These are phyloP conservation scores for Aspergillus melleus DNA, from an alignment of 2,329 filamentous ascomycete genomes.

Conservation along the genomic window DNA sequence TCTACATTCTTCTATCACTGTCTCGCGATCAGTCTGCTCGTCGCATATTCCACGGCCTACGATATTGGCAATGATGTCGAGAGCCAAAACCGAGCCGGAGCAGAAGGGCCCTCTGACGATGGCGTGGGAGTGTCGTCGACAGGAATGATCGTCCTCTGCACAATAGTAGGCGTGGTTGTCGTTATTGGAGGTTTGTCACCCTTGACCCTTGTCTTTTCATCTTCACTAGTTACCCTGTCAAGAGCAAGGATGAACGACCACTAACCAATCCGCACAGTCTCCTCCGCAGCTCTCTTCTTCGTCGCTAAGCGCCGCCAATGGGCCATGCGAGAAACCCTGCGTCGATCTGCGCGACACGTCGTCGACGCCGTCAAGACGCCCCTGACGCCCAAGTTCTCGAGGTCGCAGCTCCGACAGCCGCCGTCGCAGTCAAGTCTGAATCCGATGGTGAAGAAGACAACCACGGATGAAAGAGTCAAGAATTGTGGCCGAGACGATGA, in stretches of 20 bases:
- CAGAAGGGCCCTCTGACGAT: constrained; percentile 8
- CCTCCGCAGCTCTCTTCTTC: constrained; percentile 19
- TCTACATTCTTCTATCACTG: neutral
- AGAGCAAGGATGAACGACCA: neutral
- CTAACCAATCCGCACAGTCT: constrained; percentile 12
- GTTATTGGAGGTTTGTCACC: constrained; percentile 19
- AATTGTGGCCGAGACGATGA: neutral
- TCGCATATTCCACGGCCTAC: constrained; percentile 12
- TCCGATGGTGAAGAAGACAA: neutral
- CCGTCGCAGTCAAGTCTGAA: neutral
- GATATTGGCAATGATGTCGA: constrained; percentile 14
- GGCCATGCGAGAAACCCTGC: constrained; percentile 19
- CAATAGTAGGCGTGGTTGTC: constrained; percentile 20
- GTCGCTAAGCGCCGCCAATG: constrained; percentile 21
- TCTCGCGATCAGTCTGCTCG: constrained; percentile 6
- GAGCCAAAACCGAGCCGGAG: constrained; percentile 13
- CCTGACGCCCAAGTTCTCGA: constrained; percentile 17
- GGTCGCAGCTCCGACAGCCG: constrained; percentile 1
- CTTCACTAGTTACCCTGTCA: neutral
- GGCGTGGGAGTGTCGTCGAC: constrained; percentile 13
- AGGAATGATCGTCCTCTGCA: constrained; percentile 22
- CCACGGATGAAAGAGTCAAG: neutral
- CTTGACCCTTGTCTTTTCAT: too few relatives aligned
- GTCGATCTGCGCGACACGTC: constrained; percentile 16
- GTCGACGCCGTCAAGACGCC: constrained; percentile 17